These are phyloP conservation scores for Fusarium virguliforme DNA, from an alignment of 2,329 filamentous ascomycete genomes.

Conservation along the genomic window DNA sequence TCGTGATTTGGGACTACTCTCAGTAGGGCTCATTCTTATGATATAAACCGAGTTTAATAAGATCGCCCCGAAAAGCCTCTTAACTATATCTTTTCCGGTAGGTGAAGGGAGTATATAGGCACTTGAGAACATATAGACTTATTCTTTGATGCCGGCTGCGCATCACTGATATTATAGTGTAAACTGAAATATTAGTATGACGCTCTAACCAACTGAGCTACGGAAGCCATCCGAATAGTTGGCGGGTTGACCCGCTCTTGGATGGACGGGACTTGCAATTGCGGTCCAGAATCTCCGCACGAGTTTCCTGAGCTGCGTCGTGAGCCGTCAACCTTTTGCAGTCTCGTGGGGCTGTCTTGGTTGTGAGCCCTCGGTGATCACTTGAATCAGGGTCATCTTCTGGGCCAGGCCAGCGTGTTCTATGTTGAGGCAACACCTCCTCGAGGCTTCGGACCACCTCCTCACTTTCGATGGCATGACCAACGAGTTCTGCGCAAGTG, in stretches of 20 bases:
- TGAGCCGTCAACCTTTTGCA: not conserved
- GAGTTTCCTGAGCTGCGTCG: not conserved
- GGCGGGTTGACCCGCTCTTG: conserved; percentile 7
- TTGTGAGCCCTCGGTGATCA: too few species aligned
- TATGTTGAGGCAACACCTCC: not conserved
- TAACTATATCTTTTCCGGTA: too few species aligned
- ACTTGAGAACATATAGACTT: too few species aligned
- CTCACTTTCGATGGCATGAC: not conserved
- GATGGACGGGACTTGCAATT: not conserved
- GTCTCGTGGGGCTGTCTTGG: too few species aligned
- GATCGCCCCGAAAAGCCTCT: too few species aligned
- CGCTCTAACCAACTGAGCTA: conserved; percentile 14
- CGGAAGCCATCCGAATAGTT: conserved; percentile 5
- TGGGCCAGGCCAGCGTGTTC: not conserved
- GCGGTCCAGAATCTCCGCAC: not conserved
- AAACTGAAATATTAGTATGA: conserved; percentile 9
- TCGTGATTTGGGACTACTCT: too few species aligned
- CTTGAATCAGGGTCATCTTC: not conserved
- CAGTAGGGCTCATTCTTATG: too few species aligned
- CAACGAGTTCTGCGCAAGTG: not conserved
- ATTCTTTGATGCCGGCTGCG: not conserved
- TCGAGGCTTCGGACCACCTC: not conserved
- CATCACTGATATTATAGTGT: not conserved
- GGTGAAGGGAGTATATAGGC: too few species aligned
- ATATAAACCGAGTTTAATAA: too few species aligned